Evolutionary conservation across 1,284 basidiomycete genomes (phyloP), one percentile per base, ranked within the genome.

Genomic region (Rhodofomes roseus): DNA sequence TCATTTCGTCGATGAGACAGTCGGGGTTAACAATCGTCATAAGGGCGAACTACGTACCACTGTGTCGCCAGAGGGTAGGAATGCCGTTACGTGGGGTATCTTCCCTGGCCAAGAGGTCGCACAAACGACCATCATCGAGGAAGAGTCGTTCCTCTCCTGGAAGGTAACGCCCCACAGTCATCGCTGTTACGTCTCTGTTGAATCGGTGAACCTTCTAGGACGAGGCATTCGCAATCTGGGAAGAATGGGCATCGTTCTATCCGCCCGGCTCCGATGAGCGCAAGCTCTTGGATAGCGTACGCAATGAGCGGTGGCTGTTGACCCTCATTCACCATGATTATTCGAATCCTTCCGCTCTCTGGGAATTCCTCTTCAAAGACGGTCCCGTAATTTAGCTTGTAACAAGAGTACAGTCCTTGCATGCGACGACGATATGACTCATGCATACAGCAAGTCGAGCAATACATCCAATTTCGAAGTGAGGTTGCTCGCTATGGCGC

Each of bases 21-120:
- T 11, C 11, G 14, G n/a, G 46, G 16, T 31, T 54, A 2, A 54
- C 60, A 56, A 43, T 20, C 36, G 4, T 59, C 41, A 37, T 41
- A 51, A 94, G 87, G 95, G 93, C 56, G 90, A 95, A 60, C 87
- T 87, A 67, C 79, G 80, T 60, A 94, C 89, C 31, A 98, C 97
- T 74, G 85, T 95, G 12, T 80, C 84, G 2, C 84, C 89, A 34
- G 87, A 86, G 40, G 90, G 86, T 9, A 86, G 93, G 57, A 98
- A 98, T 73, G 96, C 96, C 0, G 97, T 99, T 27, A 99, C 97
- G 0, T 99, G 96, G 97, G 96, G 96, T 62, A 92, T 97, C 9
- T 99, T 99, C 76, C 95, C 97, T 4, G 95, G 93, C 0, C 90
- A 96, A 71, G 97, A 99, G 75, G 91, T 99, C 60, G 86, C 91